Conservation (phyloP, 2,329 filamentous ascomycete species). For the Talaromyces sp. region DNA sequence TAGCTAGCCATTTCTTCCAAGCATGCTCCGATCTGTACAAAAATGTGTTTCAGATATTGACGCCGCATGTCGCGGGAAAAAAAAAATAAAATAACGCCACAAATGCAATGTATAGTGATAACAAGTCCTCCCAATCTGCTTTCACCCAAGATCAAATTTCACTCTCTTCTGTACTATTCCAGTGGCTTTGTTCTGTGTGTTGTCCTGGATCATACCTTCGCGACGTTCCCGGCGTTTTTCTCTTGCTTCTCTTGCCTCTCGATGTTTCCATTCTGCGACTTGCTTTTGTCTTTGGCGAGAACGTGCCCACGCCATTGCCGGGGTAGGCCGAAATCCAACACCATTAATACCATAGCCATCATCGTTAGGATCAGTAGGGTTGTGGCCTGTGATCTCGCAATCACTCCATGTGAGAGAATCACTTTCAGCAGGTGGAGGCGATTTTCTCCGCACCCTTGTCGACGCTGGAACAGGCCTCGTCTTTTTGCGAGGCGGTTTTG, state of each 20-base stretch:
- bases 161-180: conserved; percentile 33
- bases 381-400: conserved; percentile 58
- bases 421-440: conserved; percentile 27
- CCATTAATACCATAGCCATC: conserved; percentile 61
- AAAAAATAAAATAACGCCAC: neutral
- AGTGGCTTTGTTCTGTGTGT: conserved; percentile 19
- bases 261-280: conserved; percentile 53
- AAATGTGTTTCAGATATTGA: conserved; percentile 8
- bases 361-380: conserved; percentile 51
- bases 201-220: conserved; percentile 23
- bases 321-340: conserved; percentile 58
- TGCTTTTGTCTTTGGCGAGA: conserved; percentile 54
- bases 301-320: conserved; percentile 53
- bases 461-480: conserved; percentile 15
- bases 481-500: conserved; percentile 17
- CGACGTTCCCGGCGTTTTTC: conserved; percentile 52
- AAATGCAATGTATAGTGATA: neutral
- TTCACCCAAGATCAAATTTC: conserved; percentile 30
- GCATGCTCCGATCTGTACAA: conserved; percentile 3
- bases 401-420: conserved; percentile 48
- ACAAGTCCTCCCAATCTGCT: neutral
- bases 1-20: conserved; percentile 12
- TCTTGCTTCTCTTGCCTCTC: conserved; percentile 55
- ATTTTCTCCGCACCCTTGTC: conserved; percentile 20
- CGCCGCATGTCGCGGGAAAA: neutral